Base-by-base conservation (phyloP, 1,284 basidiomycete species). In the Rugosomyces carneus region DNA sequence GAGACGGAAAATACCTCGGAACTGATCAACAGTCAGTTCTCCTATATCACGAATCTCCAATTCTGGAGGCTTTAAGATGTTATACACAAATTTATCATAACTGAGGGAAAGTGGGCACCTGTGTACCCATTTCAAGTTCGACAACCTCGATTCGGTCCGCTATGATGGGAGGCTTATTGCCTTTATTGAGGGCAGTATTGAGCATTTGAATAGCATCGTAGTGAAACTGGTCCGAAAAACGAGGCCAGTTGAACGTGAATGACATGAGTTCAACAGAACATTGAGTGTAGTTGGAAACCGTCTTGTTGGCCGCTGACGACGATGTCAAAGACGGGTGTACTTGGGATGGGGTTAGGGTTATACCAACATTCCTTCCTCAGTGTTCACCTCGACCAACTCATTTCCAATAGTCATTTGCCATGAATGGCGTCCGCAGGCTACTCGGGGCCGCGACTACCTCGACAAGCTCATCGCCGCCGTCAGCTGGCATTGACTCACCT, bases 41-140 rank as follows among this genome's bases (percentile, higher is more conserved):
- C 96, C 96, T 57, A 99, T 97, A 62, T 99, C 95, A 37, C 96
- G 83, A 57, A 99, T 89, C 62, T 98, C 94, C 16, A 99, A 77
- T 53, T 98, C 95, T 36, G 96, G 96, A 16, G 96, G 95, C 92
- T 93, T 55, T 8, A 40, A 32, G 47, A 41, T 39, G 47, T 46
- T 43, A 46, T 51, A 41, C 43, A 48, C n/a, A 40, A 7, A 4
- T 27, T 40, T 8, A 24, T 20, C 37, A 9, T 26, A 27, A 40
- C 18, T 41, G 29, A 42, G 15, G 24, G 10, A 36, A 13, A 18
- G 13, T 27, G 23, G 79, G 53, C 52, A 92, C 93, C 72, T 97
- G 89, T 1, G 89, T 93, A 35, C 96, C 96, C 95, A 99, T 99
- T 67, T 94, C 86, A 23, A 99, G 72, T 65, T 98, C 95, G 47